These are phyloP conservation scores for Pseudogymnoascus sp. DNA, from an alignment of 2,329 filamentous ascomycete species.

Conservation along the genomic window DNA sequence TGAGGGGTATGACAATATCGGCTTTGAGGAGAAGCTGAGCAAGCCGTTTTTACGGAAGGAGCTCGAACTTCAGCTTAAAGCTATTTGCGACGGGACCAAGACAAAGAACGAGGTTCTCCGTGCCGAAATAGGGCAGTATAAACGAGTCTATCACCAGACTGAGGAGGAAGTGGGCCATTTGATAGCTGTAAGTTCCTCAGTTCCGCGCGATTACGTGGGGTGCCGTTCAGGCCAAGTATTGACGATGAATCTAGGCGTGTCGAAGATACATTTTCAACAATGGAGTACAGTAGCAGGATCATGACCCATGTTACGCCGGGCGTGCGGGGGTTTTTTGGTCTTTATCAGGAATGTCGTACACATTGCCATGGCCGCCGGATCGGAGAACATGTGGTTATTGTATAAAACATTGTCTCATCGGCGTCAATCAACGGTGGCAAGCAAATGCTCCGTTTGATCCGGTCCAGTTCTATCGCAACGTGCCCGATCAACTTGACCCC, in stretches of 20 bases:
- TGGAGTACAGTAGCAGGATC: background rate
- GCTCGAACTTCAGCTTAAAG: slow-evolving; percentile 96
- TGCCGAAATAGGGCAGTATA: slow-evolving; percentile 80
- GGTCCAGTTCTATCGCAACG: slow-evolving; percentile 5
- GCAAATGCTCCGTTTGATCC: background rate
- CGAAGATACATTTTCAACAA: background rate
- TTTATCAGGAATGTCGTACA: background rate
- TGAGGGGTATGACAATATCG: slow-evolving; percentile 89
- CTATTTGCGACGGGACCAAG: slow-evolving; percentile 81
- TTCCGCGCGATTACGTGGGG: background rate
- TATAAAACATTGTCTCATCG: slow-evolving; percentile 6
- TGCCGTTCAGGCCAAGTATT: background rate
- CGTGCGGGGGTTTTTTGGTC: background rate
- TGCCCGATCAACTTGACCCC: slow-evolving; percentile 7
- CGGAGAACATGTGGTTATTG: background rate
- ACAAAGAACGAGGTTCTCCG: slow-evolving; percentile 67
- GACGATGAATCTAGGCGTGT: slow-evolving; percentile 4
- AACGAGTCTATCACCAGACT: slow-evolving; percentile 75
- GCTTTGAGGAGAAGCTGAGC: slow-evolving; percentile 82
- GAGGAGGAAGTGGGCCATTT: slow-evolving; percentile 64
- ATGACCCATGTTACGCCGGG: background rate
- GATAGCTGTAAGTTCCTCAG: slow-evolving; percentile 44
- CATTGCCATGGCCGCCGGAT: background rate
- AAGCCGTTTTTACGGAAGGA: slow-evolving; percentile 96
- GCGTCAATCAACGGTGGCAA: slow-evolving; percentile 4